A percentile compares a stretch with the other conserved stretches of the same genome.
Conservation (phyloP, 306 rosid genomes). For the Argentina anserina region DNA sequence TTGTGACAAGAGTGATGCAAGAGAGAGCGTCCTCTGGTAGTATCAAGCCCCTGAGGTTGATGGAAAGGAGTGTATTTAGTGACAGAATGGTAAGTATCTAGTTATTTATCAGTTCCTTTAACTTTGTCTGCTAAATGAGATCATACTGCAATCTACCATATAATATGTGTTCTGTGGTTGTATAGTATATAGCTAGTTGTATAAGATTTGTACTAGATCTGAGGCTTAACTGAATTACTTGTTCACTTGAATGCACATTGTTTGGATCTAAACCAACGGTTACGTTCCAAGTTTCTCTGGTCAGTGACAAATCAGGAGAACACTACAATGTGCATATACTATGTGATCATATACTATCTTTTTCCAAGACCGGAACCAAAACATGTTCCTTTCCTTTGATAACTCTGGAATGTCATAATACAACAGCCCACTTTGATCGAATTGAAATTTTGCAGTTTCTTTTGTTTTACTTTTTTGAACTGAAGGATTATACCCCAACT, state of each 20-base stretch:
- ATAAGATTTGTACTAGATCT: background rate
- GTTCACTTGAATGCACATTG: background rate
- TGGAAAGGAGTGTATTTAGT: conserved; percentile 99
- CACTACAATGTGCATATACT: background rate
- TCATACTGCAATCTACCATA: background rate
- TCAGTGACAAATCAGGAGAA: background rate
- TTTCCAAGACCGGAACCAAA: background rate
- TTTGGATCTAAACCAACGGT: background rate
- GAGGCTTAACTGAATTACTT: background rate
- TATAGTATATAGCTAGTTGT: background rate
- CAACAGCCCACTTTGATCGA: conserved; percentile 21
- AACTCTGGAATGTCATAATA: background rate
- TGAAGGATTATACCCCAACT: conserved; percentile 26
- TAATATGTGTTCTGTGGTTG: background rate
- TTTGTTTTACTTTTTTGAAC: conserved; percentile 25
- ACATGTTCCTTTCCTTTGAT: background rate
- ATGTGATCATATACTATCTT: background rate
- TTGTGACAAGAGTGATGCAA: conserved; percentile 95
- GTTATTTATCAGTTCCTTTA: background rate
- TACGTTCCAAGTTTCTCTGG: background rate
- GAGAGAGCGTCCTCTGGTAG: conserved; percentile 93
- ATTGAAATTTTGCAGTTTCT: conserved; percentile 24
- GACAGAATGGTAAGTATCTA: conserved; percentile 85
- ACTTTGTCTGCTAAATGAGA: background rate
- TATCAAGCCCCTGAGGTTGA: conserved; percentile 91